Evolutionary conservation across 2,329 filamentous ascomycete species (phyloP), one percentile per base, ranked within the genome.

Genomic region (Xylaria sp.): DNA sequence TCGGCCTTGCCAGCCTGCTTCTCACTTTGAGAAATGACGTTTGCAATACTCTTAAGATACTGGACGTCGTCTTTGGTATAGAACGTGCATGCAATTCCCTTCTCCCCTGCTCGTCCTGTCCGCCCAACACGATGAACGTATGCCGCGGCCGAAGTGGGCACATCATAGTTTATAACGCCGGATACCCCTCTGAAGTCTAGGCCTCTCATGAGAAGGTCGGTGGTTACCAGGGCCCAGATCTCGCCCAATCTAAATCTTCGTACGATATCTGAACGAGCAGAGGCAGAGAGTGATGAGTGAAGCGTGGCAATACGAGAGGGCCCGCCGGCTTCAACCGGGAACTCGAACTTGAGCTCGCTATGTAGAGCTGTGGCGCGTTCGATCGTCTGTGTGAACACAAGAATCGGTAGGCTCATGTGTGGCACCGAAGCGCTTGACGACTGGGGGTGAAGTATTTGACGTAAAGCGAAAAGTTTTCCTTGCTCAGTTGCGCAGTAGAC

Each of bases 381-480:
- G 64, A 99, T 97, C 0, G 95, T 97, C 81, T 99, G 96, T 0
- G 95, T 96, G 79, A 99, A 99, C 67, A 99, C 91, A 5, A 99
- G 85, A 80, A 97, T 97, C 0, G 96, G 96, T 0, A 96, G 93
- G 0, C 92, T 89, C 51, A 98, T 83, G 6, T 84, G 82, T 31
- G 88, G 84, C 10, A 87, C 85, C 0, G 89, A 84, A 70, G 83
- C 81, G 65, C 80, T 78, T 11, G 82, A 81, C 1, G 89, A 84
- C 6, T 86, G 87, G 0, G 95, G 94, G 72, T 93, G 94, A 1
- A 98, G 85, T 33, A 99, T 87, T 76, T 98, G 94, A 51, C 96
- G 91, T 13, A 99, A 85, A 6, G 93, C 94, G 61, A 97, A 89
- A 33, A 99, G 88, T 78, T 99, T 99, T 67, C 96, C 96, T 74